A percentile compares a stretch with the other conserved stretches of the same genome.
Evolutionary conservation across 805 yeast species (phyloP).

Genomic region (Cyberlindnera xylosilytica): DNA sequence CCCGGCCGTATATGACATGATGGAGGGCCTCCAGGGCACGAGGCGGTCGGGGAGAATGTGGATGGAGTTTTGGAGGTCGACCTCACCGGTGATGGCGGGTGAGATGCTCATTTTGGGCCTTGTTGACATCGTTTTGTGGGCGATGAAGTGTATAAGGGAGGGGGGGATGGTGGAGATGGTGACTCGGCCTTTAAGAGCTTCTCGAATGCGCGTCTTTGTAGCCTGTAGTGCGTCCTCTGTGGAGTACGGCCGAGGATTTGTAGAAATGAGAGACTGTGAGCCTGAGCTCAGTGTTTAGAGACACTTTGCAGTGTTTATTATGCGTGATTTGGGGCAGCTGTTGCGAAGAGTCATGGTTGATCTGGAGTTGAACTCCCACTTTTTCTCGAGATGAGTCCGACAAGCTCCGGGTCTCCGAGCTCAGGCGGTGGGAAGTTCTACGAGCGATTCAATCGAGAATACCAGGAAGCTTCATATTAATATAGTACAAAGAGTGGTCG

Average conservation of each 20-base stretch:
- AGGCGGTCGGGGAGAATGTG: constrained; percentile 45
- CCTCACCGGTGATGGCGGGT: constrained; percentile 60
- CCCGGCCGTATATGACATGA: constrained; percentile 64
- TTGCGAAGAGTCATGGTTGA: background rate
- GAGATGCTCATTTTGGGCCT: constrained; percentile 4
- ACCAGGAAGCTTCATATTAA: too few species aligned
- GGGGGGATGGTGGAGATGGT: too few species aligned
- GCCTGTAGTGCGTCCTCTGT: too few species aligned
- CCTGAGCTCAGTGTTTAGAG: too few species aligned
- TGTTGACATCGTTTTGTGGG: constrained; percentile 3
- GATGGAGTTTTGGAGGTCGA: constrained; percentile 43
- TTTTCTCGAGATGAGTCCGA: background rate
- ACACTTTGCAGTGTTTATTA: background rate
- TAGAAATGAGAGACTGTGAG: too few species aligned
- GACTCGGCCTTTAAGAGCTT: too few species aligned
- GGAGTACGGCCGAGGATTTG: too few species aligned
- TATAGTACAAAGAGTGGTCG: background rate
- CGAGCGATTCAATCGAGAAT: too few species aligned
- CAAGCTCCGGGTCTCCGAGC: background rate
- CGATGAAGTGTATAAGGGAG: background rate
- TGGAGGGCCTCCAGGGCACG: constrained; percentile 52
- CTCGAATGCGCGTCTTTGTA: too few species aligned
- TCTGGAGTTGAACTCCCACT: background rate
- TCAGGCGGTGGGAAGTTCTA: too few species aligned
- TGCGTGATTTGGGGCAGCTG: too few species aligned